These are phyloP conservation scores for Clarireedia monteithiana DNA, from an alignment of 2,329 filamentous ascomycete species.

Conservation along the genomic window DNA sequence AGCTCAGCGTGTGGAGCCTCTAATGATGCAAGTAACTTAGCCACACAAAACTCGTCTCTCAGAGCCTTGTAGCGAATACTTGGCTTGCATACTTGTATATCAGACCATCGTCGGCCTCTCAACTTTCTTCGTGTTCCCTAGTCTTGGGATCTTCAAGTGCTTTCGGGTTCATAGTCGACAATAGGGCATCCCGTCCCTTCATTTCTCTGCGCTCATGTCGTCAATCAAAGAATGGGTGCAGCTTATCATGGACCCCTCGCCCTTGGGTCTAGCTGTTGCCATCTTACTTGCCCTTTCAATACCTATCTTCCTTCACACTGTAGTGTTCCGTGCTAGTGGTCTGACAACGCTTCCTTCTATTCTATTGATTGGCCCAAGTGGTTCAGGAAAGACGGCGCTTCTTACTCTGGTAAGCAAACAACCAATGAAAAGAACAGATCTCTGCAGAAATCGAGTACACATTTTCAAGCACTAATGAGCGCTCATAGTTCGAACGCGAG, in stretches of 20 bases:
- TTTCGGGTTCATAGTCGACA: too few relatives aligned
- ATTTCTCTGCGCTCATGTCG: constrained; percentile 8
- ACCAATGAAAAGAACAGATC: neutral
- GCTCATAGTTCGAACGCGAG: constrained; percentile 45
- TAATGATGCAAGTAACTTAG: neutral
- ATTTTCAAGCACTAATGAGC: constrained; percentile 9
- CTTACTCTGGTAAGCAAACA: constrained; percentile 57
- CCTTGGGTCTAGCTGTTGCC: constrained; percentile 58
- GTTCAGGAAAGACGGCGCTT: constrained; percentile 81
- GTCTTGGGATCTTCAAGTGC: too few relatives aligned
- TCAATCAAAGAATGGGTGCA: constrained; percentile 34
- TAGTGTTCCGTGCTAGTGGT: constrained; percentile 58
- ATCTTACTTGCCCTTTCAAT: constrained; percentile 61
- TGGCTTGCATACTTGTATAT: neutral
- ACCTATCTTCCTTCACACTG: constrained; percentile 69
- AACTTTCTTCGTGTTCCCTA: too few relatives aligned
- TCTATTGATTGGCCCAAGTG: constrained; percentile 72
- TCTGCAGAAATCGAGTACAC: neutral
- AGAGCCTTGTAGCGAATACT: neutral
- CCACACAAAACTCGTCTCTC: neutral
- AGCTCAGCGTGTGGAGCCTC: constrained; percentile 2
- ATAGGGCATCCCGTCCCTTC: too few relatives aligned
- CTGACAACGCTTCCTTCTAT: constrained; percentile 67
- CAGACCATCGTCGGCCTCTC: neutral
- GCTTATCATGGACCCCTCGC: constrained; percentile 51